Evolutionary conservation across 2,329 filamentous ascomycete genomes (phyloP).

Genomic region (Apiospora sp.): DNA sequence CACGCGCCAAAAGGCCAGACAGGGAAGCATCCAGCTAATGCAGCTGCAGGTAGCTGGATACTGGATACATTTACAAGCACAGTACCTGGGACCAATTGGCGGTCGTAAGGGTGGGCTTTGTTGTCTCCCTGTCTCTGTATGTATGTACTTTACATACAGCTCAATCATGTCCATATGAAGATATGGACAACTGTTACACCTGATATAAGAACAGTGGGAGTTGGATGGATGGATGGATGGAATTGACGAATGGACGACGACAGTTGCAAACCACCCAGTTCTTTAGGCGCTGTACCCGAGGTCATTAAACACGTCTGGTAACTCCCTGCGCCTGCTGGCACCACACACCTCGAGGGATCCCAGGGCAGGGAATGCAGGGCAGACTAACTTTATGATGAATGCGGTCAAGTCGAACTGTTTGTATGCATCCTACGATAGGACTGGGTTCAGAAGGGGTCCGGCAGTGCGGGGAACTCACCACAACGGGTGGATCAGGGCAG

Average conservation of each 20-base stretch:
- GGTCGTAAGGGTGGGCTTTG: background rate
- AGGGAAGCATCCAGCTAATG: background rate
- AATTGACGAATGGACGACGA: slow-evolving; percentile 6
- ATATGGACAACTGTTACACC: background rate
- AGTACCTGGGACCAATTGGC: background rate
- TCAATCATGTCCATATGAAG: background rate
- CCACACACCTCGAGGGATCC: slow-evolving; percentile 11
- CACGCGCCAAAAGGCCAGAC: slow-evolving; percentile 14
- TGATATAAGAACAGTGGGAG: background rate
- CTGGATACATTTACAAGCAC: background rate
- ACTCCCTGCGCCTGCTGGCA: slow-evolving; percentile 7
- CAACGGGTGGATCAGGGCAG: slow-evolving; percentile 17
- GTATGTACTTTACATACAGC: background rate
- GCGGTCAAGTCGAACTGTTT: background rate
- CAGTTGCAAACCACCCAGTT: background rate
- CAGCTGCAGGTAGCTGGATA: background rate
- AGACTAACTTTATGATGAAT: background rate
- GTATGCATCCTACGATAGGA: background rate
- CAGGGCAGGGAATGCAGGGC: background rate
- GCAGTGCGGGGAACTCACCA: slow-evolving; percentile 17
- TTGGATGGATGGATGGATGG: slow-evolving; percentile 7
- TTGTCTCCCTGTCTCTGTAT: background rate
- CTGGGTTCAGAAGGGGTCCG: slow-evolving; percentile 14
- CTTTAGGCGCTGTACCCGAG: slow-evolving; percentile 6
- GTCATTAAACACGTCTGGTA: slow-evolving; percentile 11